phyloP scores from a whole-genome alignment of 768 basidiomycete genomes.

The Lentinula edodes region DNA sequence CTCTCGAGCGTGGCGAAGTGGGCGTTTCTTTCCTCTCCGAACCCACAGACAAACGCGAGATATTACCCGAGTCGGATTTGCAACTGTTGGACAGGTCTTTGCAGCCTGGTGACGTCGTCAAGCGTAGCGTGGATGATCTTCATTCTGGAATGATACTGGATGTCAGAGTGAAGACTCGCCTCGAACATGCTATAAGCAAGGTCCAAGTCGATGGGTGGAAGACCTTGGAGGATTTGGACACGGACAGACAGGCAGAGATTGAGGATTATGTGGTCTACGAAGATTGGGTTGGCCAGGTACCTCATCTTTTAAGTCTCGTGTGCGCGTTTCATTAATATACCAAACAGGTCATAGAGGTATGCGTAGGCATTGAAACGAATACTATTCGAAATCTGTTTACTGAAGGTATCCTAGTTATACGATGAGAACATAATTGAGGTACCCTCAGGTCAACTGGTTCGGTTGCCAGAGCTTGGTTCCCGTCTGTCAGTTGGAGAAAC shows the following conservation, averaged over 20 bases:
- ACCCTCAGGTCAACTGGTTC: slow-evolving; percentile 57
- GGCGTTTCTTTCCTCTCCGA: slow-evolving; percentile 65
- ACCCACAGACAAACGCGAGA: slow-evolving; percentile 48
- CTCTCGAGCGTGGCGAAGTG: slow-evolving; percentile 73
- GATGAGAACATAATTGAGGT: slow-evolving; percentile 76
- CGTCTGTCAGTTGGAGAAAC: slow-evolving; percentile 71
- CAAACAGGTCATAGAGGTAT: slow-evolving; percentile 69
- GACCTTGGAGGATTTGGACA: slow-evolving; percentile 49
- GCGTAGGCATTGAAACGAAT: slow-evolving; percentile 7
- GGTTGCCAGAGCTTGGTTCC: slow-evolving; percentile 73
- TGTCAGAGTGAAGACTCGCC: slow-evolving; percentile 54
- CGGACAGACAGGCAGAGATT: slow-evolving; percentile 56
- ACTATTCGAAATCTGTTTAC: slow-evolving; percentile 4
- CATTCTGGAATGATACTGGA: slow-evolving; percentile 71
- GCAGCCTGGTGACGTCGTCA: slow-evolving; percentile 77
- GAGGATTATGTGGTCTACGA: slow-evolving; percentile 80
- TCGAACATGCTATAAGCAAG: slow-evolving; percentile 71
- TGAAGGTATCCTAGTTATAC: slow-evolving; percentile 51
- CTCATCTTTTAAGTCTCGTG: slow-evolving; percentile 12
- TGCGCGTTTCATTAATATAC: slow-evolving; percentile 3
- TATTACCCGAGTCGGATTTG: slow-evolving; percentile 65
- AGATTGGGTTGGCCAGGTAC: slow-evolving; percentile 88
- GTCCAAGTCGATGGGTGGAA: slow-evolving; percentile 61
- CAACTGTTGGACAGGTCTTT: slow-evolving; percentile 72
- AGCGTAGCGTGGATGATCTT: slow-evolving; percentile 68